Conservation (phyloP, 2,329 filamentous ascomycete genomes). For the Phialophora chinensis region DNA sequence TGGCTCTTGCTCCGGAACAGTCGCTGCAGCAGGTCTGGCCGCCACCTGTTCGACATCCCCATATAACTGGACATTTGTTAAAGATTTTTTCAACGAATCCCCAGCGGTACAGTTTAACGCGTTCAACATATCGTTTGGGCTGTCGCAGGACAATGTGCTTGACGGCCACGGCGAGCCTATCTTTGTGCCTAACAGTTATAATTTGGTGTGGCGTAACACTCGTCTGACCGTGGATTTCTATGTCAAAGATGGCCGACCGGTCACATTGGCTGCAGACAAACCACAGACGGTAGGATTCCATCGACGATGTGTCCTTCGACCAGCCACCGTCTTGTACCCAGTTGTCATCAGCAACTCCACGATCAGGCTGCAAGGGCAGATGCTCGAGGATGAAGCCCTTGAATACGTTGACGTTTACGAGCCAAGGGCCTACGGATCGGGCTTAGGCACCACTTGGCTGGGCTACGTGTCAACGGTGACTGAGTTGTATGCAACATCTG, state of each 20-base stretch:
- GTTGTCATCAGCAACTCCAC: conserved; percentile 7
- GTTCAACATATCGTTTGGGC: conserved; percentile 1
- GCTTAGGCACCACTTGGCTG: neutral
- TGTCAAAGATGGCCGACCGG: neutral
- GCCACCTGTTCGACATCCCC: neutral
- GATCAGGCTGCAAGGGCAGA: conserved; percentile 4
- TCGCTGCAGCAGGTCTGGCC: neutral
- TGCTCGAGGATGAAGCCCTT: conserved; percentile 3
- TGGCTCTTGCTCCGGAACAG: neutral
- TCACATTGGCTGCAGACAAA: neutral
- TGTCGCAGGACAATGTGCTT: neutral
- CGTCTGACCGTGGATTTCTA: conserved; percentile 3
- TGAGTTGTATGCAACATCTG: neutral
- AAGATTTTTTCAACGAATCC: neutral
- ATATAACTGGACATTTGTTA: neutral
- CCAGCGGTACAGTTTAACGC: conserved; percentile 1
- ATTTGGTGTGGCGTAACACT: neutral
- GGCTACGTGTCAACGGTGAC: neutral
- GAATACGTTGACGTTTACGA: neutral
- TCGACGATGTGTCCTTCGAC: conserved; percentile 6
- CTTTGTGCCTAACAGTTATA: neutral
- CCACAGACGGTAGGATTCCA: neutral
- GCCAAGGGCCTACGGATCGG: neutral
- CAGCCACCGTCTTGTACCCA: neutral
- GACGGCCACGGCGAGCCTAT: neutral